These are phyloP conservation scores for Colletotrichum paranaense DNA, from an alignment of 2,329 filamentous ascomycete genomes.

Conservation along the genomic window DNA sequence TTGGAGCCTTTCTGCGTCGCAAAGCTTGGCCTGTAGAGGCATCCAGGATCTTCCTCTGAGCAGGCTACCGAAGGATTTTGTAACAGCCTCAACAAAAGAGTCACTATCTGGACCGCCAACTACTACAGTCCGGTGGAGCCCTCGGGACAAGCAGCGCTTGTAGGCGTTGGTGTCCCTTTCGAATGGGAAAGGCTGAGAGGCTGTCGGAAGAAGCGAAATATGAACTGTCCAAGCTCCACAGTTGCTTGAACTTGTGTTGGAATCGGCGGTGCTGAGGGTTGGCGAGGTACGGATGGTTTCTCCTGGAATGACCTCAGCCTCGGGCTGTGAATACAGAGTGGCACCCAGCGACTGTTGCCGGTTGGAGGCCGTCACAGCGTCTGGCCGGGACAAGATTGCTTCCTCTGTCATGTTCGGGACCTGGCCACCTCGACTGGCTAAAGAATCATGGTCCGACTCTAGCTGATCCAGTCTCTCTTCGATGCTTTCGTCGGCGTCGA, in stretches of 20 bases:
- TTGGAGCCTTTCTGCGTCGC: constrained; percentile 64
- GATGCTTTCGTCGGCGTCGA: constrained; percentile 61
- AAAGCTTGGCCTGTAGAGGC: constrained; percentile 68
- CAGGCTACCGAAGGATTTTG: constrained; percentile 60
- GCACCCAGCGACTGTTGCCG: constrained; percentile 2
- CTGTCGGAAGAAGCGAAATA: constrained; percentile 67
- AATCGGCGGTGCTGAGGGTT: background rate
- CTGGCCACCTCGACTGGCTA: constrained; percentile 12
- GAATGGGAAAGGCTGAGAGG: constrained; percentile 67
- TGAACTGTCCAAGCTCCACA: constrained; percentile 67
- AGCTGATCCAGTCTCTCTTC: constrained; percentile 66
- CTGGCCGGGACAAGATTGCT: background rate
- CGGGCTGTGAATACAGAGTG: background rate
- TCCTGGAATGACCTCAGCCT: background rate
- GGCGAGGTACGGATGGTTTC: background rate
- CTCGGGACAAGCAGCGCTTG: constrained; percentile 69
- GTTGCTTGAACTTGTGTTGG: background rate
- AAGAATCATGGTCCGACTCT: constrained; percentile 48
- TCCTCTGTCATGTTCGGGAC: constrained; percentile 6
- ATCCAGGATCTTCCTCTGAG: constrained; percentile 65
- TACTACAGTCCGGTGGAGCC: constrained; percentile 67
- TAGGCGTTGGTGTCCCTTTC: constrained; percentile 72
- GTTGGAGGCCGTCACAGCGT: background rate
- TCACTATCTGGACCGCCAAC: constrained; percentile 60
- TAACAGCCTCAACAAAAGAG: constrained; percentile 62